These are phyloP conservation scores for Allium sativum DNA, from an alignment of 106 monocot species.

Conservation along the genomic window DNA sequence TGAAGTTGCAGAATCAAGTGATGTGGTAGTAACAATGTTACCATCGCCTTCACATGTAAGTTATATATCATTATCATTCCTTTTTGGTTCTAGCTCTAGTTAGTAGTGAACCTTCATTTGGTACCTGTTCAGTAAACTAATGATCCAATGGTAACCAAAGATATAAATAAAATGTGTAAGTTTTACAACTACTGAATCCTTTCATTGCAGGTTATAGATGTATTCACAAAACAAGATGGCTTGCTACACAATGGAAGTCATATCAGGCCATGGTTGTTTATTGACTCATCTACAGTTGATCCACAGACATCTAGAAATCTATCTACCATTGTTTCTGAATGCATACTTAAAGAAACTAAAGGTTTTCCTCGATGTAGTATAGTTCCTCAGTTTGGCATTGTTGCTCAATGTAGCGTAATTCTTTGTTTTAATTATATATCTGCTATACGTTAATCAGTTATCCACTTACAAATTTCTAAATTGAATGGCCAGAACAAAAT, in stretches of 20 bases:
- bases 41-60: slow-evolving; percentile 72
- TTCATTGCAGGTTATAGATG: slow-evolving; percentile 69
- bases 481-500: too few relatives aligned
- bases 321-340: slow-evolving; percentile 40
- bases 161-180: too few relatives aligned
- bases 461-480: too few relatives aligned
- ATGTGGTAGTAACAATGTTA: slow-evolving; percentile 87
- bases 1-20: slow-evolving; percentile 64
- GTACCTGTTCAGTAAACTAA: too few relatives aligned
- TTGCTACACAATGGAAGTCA: slow-evolving; percentile 31
- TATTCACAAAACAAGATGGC: slow-evolving; percentile 70
- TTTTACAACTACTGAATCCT: background rate
- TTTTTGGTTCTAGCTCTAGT: too few relatives aligned
- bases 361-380: slow-evolving; percentile 24
- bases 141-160: too few relatives aligned
- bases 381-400: background rate
- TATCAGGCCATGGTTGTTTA: slow-evolving; percentile 78
- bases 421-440: too few relatives aligned
- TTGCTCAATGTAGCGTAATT: too few relatives aligned
- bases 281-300: slow-evolving; percentile 94
- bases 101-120: too few relatives aligned
- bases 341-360: slow-evolving; percentile 52
- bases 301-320: slow-evolving; percentile 84
- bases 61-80: background rate
- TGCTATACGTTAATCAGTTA: too few relatives aligned